Percentiles rank a stretch among this genome's conserved stretches.
Conservation (phyloP, 305 asterid species). For the Fraxinus dipetala region DNA sequence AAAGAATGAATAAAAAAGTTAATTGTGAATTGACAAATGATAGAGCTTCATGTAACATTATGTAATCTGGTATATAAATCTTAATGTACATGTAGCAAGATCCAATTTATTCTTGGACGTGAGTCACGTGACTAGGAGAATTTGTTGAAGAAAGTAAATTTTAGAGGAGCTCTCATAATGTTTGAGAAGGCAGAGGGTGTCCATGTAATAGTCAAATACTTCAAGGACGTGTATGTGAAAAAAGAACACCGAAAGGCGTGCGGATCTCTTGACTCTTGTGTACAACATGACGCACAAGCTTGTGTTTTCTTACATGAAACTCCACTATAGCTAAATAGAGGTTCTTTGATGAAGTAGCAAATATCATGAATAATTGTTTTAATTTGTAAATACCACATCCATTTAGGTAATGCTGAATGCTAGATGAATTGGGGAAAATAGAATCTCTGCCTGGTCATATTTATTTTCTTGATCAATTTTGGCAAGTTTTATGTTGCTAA, state of each 20-base stretch:
- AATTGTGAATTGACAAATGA: no score
- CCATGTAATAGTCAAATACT: neutral
- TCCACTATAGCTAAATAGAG: neutral
- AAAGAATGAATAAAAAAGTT: no score
- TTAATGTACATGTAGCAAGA: no score
- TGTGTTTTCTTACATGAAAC: neutral
- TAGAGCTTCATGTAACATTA: no score
- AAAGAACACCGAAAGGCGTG: neutral
- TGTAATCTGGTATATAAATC: no score
- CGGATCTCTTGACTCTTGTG: neutral
- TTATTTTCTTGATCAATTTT: neutral
- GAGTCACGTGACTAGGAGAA: neutral
- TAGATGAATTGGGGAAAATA: neutral
- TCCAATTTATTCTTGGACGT: neutral
- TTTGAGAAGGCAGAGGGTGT: neutral
- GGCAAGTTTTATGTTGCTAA: neutral
- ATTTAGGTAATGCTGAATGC: neutral
- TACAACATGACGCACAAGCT: neutral
- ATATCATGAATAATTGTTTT: constrained; percentile 4
- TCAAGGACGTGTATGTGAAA: neutral
- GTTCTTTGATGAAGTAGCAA: neutral
- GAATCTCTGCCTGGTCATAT: neutral
- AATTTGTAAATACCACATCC: neutral
- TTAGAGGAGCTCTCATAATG: neutral
- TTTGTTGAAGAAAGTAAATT: neutral